Evolutionary conservation across 1,139 yeast genomes (phyloP).

Genomic region (Zygoascus hellenicus): DNA sequence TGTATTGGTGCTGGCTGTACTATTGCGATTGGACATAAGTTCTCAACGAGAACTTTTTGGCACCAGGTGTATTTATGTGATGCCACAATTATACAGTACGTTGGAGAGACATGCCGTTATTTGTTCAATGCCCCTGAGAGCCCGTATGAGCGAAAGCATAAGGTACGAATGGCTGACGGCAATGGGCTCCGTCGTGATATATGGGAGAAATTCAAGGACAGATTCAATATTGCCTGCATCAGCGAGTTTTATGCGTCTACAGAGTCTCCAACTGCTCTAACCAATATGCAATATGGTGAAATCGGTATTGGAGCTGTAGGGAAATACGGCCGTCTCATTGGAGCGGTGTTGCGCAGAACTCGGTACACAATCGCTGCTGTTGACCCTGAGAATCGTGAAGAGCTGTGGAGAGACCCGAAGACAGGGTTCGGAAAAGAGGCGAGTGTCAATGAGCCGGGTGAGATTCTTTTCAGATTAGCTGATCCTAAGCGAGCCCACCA

Average conservation of each 20-base stretch:
- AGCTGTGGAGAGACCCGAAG: constrained; percentile 61
- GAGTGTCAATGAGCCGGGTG: constrained; percentile 70
- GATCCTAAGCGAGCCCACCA: constrained; percentile 43
- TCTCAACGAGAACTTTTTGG: constrained; percentile 85
- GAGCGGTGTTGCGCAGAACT: constrained; percentile 12
- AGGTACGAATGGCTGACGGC: constrained; percentile 73
- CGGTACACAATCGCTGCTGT: constrained; percentile 49
- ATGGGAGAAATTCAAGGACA: constrained; percentile 71
- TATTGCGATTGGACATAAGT: constrained; percentile 73
- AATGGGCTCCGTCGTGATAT: constrained; percentile 92
- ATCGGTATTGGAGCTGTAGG: constrained; percentile 89
- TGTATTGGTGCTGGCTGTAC: constrained; percentile 60
- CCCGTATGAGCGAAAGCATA: constrained; percentile 62
- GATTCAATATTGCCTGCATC: constrained; percentile 68
- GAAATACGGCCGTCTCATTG: constrained; percentile 52
- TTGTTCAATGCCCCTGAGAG: constrained; percentile 63
- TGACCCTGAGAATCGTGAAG: constrained; percentile 76
- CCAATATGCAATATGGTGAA: constrained; percentile 71
- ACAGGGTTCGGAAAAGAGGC: constrained; percentile 58
- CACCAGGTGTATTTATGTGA: constrained; percentile 67
- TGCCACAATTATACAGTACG: constrained; percentile 85
- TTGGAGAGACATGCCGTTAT: constrained; percentile 93
- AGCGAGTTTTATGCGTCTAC: constrained; percentile 96
- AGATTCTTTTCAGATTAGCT: constrained; percentile 68
- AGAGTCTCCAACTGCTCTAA: constrained; percentile 89